phyloP scores from a whole-genome alignment of 108 stramenopile genomes.

The Bacterosira constricta region DNA sequence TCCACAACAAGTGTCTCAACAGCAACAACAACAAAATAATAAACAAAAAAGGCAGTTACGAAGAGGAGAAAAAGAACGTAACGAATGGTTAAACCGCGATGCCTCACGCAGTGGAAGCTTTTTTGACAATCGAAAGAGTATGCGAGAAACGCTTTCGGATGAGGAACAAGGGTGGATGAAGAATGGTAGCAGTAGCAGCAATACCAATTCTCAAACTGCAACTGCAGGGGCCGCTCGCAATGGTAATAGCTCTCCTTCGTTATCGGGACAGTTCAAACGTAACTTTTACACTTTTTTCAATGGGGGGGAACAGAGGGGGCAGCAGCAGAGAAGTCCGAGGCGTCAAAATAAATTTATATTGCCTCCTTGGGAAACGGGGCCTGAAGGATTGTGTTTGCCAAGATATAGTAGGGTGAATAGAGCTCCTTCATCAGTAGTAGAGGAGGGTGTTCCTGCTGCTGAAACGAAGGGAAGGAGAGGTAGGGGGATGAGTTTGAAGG shows the following conservation, averaged over 20 bases:
- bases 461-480: no score
- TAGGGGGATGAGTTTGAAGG: not conserved
- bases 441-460: no score
- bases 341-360: not conserved
- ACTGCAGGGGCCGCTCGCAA: not conserved
- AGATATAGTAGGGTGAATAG: slow-evolving; percentile 29
- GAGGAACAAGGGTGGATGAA: slow-evolving; percentile 31
- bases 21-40: no score
- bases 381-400: slow-evolving; percentile 57
- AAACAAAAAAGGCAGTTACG: not conserved
- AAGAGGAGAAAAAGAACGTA: slow-evolving; percentile 11
- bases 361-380: slow-evolving; percentile 59
- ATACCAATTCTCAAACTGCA: not conserved
- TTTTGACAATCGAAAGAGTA: slow-evolving; percentile 28
- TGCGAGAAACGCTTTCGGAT: slow-evolving; percentile 22
- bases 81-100: slow-evolving; percentile 33
- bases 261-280: slow-evolving; percentile 28
- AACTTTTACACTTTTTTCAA: slow-evolving; percentile 33
- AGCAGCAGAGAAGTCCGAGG: not conserved
- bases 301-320: slow-evolving; percentile 10
- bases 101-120: slow-evolving; percentile 17
- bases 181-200: not conserved
- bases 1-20: not conserved
- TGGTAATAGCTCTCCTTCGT: not conserved
- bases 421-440: no score